Evolutionary conservation across 345 rosid species (phyloP).

Genomic region (Sonneratia caseolaris): DNA sequence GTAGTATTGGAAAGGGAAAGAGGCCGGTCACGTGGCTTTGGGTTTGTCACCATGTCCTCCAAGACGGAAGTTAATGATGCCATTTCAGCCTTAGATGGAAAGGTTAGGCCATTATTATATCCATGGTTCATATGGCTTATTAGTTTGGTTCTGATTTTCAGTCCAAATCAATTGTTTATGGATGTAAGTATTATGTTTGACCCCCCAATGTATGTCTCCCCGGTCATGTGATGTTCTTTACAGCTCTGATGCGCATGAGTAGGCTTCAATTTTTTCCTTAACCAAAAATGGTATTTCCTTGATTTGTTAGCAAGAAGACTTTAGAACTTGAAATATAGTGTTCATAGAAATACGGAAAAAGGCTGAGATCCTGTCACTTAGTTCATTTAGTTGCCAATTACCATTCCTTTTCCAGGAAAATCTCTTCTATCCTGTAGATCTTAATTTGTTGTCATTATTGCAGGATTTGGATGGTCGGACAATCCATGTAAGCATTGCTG

Average conservation of each 20-base stretch:
- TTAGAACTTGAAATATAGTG: no score
- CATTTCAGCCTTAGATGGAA: conserved; percentile 86
- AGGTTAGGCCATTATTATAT: conserved; percentile 32
- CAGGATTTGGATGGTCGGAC: no score
- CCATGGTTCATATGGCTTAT: background rate
- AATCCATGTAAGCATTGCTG: no score
- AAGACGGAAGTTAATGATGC: conserved; percentile 82
- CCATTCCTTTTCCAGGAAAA: no score
- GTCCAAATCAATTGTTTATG: background rate
- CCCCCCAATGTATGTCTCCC: background rate
- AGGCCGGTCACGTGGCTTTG: conserved; percentile 96
- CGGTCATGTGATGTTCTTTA: background rate
- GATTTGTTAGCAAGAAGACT: no score
- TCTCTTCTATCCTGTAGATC: no score
- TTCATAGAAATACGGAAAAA: no score
- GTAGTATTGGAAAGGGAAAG: conserved; percentile 76
- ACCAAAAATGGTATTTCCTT: no score
- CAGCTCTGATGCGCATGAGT: background rate
- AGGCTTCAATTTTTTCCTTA: background rate
- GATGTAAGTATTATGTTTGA: background rate
- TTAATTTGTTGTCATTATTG: no score
- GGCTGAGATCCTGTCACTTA: no score
- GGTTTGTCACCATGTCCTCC: conserved; percentile 75
- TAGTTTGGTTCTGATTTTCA: background rate
- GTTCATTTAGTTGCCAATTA: no score